These are phyloP conservation scores for Taphrina sp. DNA, from an alignment of 1,139 yeast genomes.

Conservation along the genomic window DNA sequence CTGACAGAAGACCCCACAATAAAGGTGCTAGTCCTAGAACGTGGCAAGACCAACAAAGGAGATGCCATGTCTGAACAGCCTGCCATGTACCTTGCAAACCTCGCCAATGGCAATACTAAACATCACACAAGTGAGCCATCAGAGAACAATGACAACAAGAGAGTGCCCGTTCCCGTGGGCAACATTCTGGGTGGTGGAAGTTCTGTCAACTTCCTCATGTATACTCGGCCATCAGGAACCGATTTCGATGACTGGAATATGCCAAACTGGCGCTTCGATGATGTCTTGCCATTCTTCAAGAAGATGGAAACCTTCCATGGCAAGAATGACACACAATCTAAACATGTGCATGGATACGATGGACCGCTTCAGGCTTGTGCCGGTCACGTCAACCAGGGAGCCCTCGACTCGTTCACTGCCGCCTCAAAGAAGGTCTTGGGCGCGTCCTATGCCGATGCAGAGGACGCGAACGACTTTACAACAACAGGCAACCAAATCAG, in stretches of 20 bases:
- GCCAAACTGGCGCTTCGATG: constrained; percentile 22
- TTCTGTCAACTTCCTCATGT: constrained; percentile 15
- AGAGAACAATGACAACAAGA: constrained; percentile 7
- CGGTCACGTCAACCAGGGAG: constrained; percentile 3
- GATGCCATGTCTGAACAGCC: constrained; percentile 13
- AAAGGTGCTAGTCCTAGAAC: constrained; percentile 17
- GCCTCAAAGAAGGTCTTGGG: constrained; percentile 8
- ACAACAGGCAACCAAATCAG: constrained; percentile 1
- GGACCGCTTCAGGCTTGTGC: constrained; percentile 12
- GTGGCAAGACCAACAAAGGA: constrained; percentile 15
- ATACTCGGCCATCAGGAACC: constrained; percentile 5
- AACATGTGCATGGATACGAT: constrained; percentile 4
- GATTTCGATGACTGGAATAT: constrained; percentile 9
- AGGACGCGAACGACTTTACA: constrained; percentile 10
- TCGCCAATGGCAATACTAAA: constrained; percentile 5
- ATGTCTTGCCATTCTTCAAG: constrained; percentile 23
- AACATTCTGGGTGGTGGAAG: constrained; percentile 10
- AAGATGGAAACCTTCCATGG: constrained; percentile 15
- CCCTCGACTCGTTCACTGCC: not conserved
- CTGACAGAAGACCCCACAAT: constrained; percentile 17
- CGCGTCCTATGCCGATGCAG: constrained; percentile 1
- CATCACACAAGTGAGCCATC: constrained; percentile 6
- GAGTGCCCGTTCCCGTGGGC: constrained; percentile 4
- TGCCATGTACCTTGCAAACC: constrained; percentile 14
- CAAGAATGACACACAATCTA: not conserved